phyloP scores from a whole-genome alignment of 2,329 filamentous ascomycete species.

The Aphanocladium album region DNA sequence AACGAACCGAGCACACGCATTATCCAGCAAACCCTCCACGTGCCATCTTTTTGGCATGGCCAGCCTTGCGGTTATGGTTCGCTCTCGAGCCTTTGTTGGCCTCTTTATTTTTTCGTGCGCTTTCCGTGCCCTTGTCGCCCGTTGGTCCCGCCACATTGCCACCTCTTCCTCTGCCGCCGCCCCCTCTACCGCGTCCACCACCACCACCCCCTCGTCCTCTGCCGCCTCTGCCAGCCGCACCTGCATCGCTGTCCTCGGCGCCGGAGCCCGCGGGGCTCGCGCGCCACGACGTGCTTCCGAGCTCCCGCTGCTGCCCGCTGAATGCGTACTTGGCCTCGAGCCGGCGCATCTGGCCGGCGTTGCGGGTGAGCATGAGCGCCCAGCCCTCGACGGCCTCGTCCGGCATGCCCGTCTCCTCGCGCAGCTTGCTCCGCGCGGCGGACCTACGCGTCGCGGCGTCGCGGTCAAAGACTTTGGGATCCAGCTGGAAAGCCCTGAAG shows the following conservation, averaged over 20 bases:
- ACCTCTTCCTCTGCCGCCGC: slow-evolving; percentile 47
- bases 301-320: slow-evolving; percentile 57
- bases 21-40: slow-evolving; percentile 35
- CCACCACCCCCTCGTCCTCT: slow-evolving; percentile 45
- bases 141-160: slow-evolving; percentile 60
- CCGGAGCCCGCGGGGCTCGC: slow-evolving; percentile 49
- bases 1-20: background rate
- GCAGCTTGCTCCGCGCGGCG: slow-evolving; percentile 57
- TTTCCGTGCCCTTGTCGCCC: slow-evolving; percentile 66
- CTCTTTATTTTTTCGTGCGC: slow-evolving; percentile 71
- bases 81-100: slow-evolving; percentile 74
- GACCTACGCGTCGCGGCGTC: slow-evolving; percentile 66
- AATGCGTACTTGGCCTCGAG: slow-evolving; percentile 69
- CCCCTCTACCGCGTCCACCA: slow-evolving; percentile 39
- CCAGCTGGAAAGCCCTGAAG: slow-evolving; percentile 65
- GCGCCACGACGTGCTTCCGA: slow-evolving; percentile 63
- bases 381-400: slow-evolving; percentile 94
- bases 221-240: slow-evolving; percentile 32
- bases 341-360: slow-evolving; percentile 61
- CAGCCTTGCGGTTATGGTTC: slow-evolving; percentile 81
- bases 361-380: slow-evolving; percentile 77
- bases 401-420: slow-evolving; percentile 77
- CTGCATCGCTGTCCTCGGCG: slow-evolving; percentile 52
- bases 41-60: slow-evolving; percentile 60
- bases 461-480: slow-evolving; percentile 62